Evolutionary conservation across 2,329 filamentous ascomycete species (phyloP), one percentile per base, ranked within the genome.

Genomic region (Fragosphaeria purpurea): DNA sequence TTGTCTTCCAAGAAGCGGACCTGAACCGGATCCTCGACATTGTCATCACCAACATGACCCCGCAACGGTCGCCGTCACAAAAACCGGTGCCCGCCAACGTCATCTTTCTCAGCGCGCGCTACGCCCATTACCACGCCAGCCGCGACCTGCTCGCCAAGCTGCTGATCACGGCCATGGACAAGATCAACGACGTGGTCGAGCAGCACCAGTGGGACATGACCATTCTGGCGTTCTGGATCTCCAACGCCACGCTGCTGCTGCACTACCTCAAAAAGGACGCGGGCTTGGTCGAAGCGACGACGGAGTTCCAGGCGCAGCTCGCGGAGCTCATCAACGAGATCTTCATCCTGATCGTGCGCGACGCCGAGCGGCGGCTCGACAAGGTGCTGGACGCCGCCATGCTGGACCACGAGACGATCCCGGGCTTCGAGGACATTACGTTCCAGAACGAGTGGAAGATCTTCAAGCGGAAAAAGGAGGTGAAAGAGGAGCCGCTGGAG

Each of bases 381-480:
- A 97, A 96, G 68, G 88, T 95, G 38, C 72, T 98, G 42, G 91
- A 97, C 63, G 76, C 81, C 33, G 90, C 90, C 22, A 95, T 98
- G 86, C 77, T 98, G 46, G 93, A 98, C 61, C 91, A 97, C 65
- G 93, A 98, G 69, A 96, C 90, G 0, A 98, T 98, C 56, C 91
- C 93, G 1, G 93, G 93, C 1, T 93, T 98, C 58, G 91, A 97
- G 63, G 91, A 95, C 62, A 88, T 98, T 53, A 84, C 88, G 6
- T 98, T 98, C 62, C 91, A 97, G 64, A 90, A 97, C 63, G 93
- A 98, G 65, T 98, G 93, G 93, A 96, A 95, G 61, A 77, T 98
- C 39, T 95, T 98, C 70, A 90, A 93, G 63, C 80, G 86, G 51
- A 97, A 95, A 66, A 80, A 85, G 54, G 89, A 94, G 58, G 82